A percentile compares a stretch with the other conserved stretches of the same genome.
These are phyloP conservation scores for Pelargonium cotyledonis DNA, from an alignment of 441 rosid species.

Conservation along the genomic window DNA sequence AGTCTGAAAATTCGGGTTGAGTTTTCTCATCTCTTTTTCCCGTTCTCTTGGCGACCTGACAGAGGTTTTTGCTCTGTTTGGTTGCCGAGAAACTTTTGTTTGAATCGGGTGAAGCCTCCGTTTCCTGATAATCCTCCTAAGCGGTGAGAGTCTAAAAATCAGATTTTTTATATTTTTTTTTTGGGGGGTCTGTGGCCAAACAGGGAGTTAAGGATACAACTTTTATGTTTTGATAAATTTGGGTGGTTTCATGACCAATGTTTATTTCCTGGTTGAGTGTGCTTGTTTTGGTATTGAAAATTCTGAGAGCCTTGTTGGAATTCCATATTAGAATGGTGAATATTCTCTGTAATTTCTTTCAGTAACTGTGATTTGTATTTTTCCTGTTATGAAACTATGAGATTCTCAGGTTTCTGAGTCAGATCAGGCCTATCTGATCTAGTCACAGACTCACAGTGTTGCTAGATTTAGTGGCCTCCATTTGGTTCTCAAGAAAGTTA, in stretches of 20 bases:
- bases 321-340: constrained; percentile 53
- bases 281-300: constrained; percentile 18
- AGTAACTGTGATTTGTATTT: constrained; percentile 25
- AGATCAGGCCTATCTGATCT: constrained; percentile 26
- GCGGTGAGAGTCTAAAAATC: not conserved
- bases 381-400: constrained; percentile 31
- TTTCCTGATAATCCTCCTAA: too few relatives aligned
- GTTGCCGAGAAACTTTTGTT: not conserved
- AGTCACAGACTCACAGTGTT: constrained; percentile 13
- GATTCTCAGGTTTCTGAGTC: constrained; percentile 43
- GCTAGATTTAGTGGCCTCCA: constrained; percentile 22
- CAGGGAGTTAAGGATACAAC: not conserved
- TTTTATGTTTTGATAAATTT: too few relatives aligned
- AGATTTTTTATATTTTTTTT: too few relatives aligned
- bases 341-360: constrained; percentile 32
- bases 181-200: too few relatives aligned
- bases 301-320: constrained; percentile 35
- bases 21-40: constrained; percentile 1
- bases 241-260: constrained; percentile 2
- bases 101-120: too few relatives aligned
- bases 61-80: not conserved
- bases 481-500: constrained; percentile 28
- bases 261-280: not conserved
- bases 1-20: not conserved
- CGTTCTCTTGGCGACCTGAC: not conserved